Conservation (phyloP, 805 yeast species). For the Wickerhamomyces strasburgensis region DNA sequence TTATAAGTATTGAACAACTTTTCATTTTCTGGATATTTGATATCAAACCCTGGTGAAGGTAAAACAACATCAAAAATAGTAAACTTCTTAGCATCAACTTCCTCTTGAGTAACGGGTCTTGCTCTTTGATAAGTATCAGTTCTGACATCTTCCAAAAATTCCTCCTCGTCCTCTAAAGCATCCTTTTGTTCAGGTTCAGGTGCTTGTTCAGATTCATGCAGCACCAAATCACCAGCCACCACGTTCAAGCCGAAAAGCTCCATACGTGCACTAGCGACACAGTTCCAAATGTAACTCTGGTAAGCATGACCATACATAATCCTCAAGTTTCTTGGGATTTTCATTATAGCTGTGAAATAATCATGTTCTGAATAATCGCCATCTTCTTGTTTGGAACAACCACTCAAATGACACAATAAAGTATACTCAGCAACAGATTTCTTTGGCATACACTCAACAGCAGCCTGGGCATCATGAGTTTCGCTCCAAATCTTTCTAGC, state of each 20-base stretch:
- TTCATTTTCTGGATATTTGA: slow-evolving; percentile 74
- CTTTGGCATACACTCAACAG: slow-evolving; percentile 78
- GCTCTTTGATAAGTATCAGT: slow-evolving; percentile 58
- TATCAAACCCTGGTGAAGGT: slow-evolving; percentile 96
- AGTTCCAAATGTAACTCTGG: slow-evolving; percentile 94
- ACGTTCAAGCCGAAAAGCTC: slow-evolving; percentile 63
- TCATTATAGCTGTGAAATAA: slow-evolving; percentile 77
- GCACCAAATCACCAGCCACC: slow-evolving; percentile 78
- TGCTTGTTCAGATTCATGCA: slow-evolving; percentile 29
- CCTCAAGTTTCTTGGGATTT: slow-evolving; percentile 86
- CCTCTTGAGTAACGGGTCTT: slow-evolving; percentile 69
- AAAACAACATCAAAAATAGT: slow-evolving; percentile 79
- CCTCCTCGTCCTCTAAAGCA: slow-evolving; percentile 48
- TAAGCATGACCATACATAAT: slow-evolving; percentile 97
- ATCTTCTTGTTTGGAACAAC: slow-evolving; percentile 42
- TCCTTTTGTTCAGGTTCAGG: slow-evolving; percentile 11
- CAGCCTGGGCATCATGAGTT: slow-evolving; percentile 57
- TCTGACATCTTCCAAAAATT: slow-evolving; percentile 68
- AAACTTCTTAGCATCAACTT: slow-evolving; percentile 51
- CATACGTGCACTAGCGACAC: slow-evolving; percentile 73
- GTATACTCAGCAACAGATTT: slow-evolving; percentile 82
- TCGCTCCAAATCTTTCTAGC: slow-evolving; percentile 81
- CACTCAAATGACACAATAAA: slow-evolving; percentile 56
- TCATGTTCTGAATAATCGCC: slow-evolving; percentile 45
- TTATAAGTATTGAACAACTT: slow-evolving; percentile 56